These are phyloP conservation scores for Angophora floribunda DNA, from an alignment of 345 rosid genomes.

Conservation along the genomic window DNA sequence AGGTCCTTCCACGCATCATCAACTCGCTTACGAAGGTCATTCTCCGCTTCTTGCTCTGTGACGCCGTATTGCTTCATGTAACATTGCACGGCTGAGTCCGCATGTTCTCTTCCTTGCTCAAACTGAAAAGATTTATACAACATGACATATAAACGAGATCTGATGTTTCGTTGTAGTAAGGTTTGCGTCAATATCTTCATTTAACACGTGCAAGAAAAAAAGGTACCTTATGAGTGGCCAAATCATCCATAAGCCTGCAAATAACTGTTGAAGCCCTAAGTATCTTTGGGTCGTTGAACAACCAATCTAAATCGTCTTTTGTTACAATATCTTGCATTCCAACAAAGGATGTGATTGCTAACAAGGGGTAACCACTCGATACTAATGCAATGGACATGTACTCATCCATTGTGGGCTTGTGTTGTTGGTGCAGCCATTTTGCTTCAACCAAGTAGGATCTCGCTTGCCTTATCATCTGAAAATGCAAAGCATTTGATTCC, in stretches of 20 bases:
- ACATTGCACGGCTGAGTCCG: slow-evolving; percentile 16
- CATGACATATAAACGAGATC: neutral
- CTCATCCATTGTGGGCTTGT: neutral
- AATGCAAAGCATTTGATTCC: neutral
- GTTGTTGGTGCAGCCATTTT: neutral
- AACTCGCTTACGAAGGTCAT: neutral
- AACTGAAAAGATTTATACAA: neutral
- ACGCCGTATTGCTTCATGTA: slow-evolving; percentile 11
- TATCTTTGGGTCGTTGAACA: neutral
- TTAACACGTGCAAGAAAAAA: neutral
- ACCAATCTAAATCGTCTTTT: slow-evolving; percentile 9
- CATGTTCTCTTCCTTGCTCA: slow-evolving; percentile 3
- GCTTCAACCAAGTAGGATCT: neutral
- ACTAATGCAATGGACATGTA: neutral
- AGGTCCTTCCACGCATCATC: slow-evolving; percentile 23
- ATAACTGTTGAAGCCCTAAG: neutral
- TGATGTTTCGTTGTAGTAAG: neutral
- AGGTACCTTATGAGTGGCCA: slow-evolving; percentile 5
- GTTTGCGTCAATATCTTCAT: neutral
- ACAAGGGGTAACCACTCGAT: neutral
- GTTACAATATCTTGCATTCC: slow-evolving; percentile 6
- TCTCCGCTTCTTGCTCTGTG: slow-evolving; percentile 1
- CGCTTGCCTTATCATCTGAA: neutral
- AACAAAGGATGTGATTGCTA: neutral
- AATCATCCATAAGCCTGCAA: slow-evolving; percentile 9